These are phyloP conservation scores for Skeletonema costatum DNA, from an alignment of 108 stramenopile genomes.

Conservation along the genomic window DNA sequence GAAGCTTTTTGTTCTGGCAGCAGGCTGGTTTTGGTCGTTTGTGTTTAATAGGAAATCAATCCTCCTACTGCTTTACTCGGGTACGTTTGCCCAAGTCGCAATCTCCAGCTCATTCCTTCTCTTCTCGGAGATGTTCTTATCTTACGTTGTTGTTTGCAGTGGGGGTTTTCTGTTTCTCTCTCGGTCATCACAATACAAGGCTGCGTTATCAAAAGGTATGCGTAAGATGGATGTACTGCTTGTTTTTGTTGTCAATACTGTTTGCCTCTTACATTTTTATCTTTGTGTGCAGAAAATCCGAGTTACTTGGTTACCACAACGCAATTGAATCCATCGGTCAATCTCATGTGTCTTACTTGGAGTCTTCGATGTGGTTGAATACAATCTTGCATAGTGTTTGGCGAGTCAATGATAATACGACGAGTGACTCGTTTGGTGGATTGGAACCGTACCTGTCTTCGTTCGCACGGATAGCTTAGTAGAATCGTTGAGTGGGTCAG, in stretches of 20 bases:
- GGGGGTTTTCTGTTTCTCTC: constrained; percentile 23
- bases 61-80: constrained; percentile 15
- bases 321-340: constrained; percentile 37
- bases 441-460: constrained; percentile 36
- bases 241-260: not conserved
- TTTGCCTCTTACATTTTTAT: not conserved
- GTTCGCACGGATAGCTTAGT: constrained; percentile 6
- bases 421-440: constrained; percentile 7
- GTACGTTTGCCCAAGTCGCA: not conserved
- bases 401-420: constrained; percentile 13
- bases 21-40: not conserved
- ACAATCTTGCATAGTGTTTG: constrained; percentile 22
- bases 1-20: constrained; percentile 1
- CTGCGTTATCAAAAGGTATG: constrained; percentile 31
- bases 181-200: constrained; percentile 35
- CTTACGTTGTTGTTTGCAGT: not conserved
- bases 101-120: too few species aligned
- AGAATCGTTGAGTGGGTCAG: constrained; percentile 14
- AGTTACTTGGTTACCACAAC: constrained; percentile 20
- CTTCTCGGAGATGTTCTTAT: not conserved
- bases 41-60: constrained; percentile 15
- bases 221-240: not conserved
- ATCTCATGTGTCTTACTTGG: constrained; percentile 6
- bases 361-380: constrained; percentile 49
- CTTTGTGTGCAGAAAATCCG: constrained; percentile 19